Evolutionary conservation across 768 basidiomycete genomes (phyloP).

Genomic region (Hypholoma sublateritium): DNA sequence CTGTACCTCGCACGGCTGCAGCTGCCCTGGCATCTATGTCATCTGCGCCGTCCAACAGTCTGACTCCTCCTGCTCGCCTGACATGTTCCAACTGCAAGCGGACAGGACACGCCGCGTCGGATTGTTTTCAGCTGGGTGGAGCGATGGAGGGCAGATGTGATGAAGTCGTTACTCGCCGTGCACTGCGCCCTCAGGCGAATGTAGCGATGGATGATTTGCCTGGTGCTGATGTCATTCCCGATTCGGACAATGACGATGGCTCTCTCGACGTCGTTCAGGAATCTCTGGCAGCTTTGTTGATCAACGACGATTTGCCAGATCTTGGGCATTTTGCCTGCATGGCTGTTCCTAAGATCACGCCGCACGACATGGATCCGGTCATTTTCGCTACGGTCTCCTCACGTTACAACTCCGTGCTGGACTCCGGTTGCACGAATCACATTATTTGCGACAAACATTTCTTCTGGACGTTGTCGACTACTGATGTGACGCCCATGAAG

Average conservation of each 20-base stretch:
- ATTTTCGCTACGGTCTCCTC: background rate
- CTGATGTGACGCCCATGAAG: background rate
- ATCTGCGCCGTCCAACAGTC: background rate
- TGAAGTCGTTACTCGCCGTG: constrained; percentile 3
- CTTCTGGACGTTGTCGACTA: constrained; percentile 9
- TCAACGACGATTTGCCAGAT: background rate
- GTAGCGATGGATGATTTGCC: background rate
- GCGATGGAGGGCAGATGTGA: constrained; percentile 8
- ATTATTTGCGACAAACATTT: constrained; percentile 1
- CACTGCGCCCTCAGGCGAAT: background rate
- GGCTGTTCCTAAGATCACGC: background rate
- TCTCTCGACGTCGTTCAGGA: background rate
- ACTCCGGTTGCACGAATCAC: constrained; percentile 9
- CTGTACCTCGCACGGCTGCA: background rate
- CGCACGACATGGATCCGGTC: background rate
- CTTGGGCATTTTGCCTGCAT: background rate
- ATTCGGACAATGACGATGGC: background rate
- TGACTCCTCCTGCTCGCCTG: background rate
- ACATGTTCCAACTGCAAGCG: constrained; percentile 6
- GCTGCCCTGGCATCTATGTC: background rate
- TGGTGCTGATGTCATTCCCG: background rate
- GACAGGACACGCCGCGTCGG: background rate
- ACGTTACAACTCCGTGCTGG: constrained; percentile 5
- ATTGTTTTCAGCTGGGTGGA: constrained; percentile 14
- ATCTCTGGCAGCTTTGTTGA: background rate